Conservation (phyloP, 805 yeast species). For the Debaryomyces tyrocola region DNA sequence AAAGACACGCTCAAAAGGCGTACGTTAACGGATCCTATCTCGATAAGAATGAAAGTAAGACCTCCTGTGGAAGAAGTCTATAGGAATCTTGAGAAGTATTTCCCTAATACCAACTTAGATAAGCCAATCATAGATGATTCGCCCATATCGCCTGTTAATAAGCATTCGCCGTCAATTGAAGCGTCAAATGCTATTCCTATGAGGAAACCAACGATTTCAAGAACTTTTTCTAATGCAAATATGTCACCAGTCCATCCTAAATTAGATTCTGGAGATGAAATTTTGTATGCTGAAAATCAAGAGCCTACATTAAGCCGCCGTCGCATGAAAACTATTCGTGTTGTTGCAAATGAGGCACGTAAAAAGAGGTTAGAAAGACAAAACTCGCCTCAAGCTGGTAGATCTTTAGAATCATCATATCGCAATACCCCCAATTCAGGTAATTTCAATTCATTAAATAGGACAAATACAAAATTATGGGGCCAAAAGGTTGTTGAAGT, state of each 20-base stretch:
- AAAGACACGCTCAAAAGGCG: background rate
- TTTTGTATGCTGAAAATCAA: constrained; percentile 33
- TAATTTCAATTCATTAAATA: constrained; percentile 43
- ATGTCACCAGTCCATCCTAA: constrained; percentile 32
- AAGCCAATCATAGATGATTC: constrained; percentile 83
- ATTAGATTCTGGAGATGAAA: constrained; percentile 30
- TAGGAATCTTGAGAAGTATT: constrained; percentile 85
- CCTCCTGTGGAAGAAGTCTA: constrained; percentile 95
- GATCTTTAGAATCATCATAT: constrained; percentile 1
- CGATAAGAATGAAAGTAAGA: constrained; percentile 61
- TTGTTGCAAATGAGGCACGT: constrained; percentile 88
- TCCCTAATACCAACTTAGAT: constrained; percentile 90
- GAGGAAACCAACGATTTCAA: constrained; percentile 36
- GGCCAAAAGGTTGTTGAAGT: constrained; percentile 92
- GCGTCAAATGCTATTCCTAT: constrained; percentile 9
- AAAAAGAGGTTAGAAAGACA: constrained; percentile 32
- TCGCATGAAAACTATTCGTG: constrained; percentile 87
- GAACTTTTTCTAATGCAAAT: constrained; percentile 45
- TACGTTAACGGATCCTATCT: background rate
- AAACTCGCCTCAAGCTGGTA: constrained; percentile 3
- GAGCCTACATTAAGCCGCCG: constrained; percentile 45
- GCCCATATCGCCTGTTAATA: constrained; percentile 49
- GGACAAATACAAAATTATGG: constrained; percentile 94
- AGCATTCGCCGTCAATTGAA: background rate
- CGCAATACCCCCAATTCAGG: background rate